Base-by-base conservation (phyloP, 2,329 filamentous ascomycete species). In the Coniochaeta prunicola region DNA sequence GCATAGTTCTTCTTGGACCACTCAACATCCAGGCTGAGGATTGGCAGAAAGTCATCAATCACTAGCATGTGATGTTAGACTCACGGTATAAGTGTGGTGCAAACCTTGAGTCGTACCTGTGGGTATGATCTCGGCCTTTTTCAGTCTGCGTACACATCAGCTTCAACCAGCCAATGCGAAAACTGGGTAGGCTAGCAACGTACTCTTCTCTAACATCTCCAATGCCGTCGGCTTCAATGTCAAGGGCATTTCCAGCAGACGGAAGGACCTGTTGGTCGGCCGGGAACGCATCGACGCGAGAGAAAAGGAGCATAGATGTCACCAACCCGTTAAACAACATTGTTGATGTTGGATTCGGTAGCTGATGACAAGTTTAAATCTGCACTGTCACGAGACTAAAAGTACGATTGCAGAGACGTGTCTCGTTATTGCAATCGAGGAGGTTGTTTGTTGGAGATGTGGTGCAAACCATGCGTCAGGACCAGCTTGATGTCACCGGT, bases 1-100 rank as follows among this genome's bases (percentile, higher is more conserved):
- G 81, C 77, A 24, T 69, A 66, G 48, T 74, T 71, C 58, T 78
- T 66, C 15, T 68, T 71, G 1, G 73, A 69, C 59, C 77, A 75
- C 70, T 80, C 81, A 42, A 70, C 73, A 9, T 82, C 71, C 42
- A 87, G 66, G 40, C 76, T 74, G 57, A 85, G 72, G 7, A 74
- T 74, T 6, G 85, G 84, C 3, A 75, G 68, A 69, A 88, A 87
- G 61, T 82, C 77, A 62, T 86, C 78, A 59, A 87, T 76, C 21
- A 87, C 82, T 82, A 61, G 34, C 3, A 31, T 12, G 28, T 15
- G 36, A 24, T 21, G 10, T 58, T n/a, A 48, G 50, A 53, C n/a
- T 63, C 48, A 1, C 17, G 34, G 15, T 50, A 15, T 4, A 7
- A 1, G 2, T 4, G 2, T 6, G 6, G 12, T 2, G 17, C 31